Evolutionary conservation across 352 stramenopile species (phyloP).

Genomic region (Nothophytophthora sp.): DNA sequence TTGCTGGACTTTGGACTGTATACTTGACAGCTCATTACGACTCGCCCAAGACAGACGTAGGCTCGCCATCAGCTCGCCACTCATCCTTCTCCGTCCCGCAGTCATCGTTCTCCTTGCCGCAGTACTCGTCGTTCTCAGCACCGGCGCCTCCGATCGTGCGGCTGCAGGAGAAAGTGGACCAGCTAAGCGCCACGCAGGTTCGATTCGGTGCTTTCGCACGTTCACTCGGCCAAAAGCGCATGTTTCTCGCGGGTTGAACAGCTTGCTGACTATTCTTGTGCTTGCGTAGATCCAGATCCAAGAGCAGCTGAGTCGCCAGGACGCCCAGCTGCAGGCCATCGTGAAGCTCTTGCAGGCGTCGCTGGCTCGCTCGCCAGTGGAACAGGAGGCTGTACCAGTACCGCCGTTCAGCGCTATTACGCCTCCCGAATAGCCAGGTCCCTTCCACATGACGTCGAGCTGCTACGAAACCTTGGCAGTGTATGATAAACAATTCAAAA

Average conservation of each 20-base stretch:
- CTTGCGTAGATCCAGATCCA: slow-evolving; percentile 61
- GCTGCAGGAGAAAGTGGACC: slow-evolving; percentile 60
- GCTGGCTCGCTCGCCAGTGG: slow-evolving; percentile 7
- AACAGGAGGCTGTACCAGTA: slow-evolving; percentile 2
- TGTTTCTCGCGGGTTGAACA: too few species aligned
- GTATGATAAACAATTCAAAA: too few species aligned
- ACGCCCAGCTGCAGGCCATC: slow-evolving; percentile 61
- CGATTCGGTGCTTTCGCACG: neutral
- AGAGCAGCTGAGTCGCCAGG: slow-evolving; percentile 53
- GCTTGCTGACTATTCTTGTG: neutral
- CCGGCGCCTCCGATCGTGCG: slow-evolving; percentile 15
- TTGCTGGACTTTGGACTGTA: neutral
- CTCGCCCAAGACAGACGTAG: slow-evolving; percentile 25
- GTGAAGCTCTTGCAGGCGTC: slow-evolving; percentile 39
- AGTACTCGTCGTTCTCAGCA: slow-evolving; percentile 19
- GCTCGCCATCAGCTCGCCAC: slow-evolving; percentile 20
- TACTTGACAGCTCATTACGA: slow-evolving; percentile 20
- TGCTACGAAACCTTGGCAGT: too few species aligned
- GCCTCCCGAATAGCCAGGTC: slow-evolving; percentile 17
- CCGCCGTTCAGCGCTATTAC: slow-evolving; percentile 60
- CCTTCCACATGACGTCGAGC: too few species aligned
- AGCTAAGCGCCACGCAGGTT: slow-evolving; percentile 57
- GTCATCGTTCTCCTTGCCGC: slow-evolving; percentile 17
- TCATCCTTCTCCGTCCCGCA: slow-evolving; percentile 17
- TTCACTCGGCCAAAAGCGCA: too few species aligned